Conservation (phyloP, 331 rosid species). For the Quercus tomentella region DNA sequence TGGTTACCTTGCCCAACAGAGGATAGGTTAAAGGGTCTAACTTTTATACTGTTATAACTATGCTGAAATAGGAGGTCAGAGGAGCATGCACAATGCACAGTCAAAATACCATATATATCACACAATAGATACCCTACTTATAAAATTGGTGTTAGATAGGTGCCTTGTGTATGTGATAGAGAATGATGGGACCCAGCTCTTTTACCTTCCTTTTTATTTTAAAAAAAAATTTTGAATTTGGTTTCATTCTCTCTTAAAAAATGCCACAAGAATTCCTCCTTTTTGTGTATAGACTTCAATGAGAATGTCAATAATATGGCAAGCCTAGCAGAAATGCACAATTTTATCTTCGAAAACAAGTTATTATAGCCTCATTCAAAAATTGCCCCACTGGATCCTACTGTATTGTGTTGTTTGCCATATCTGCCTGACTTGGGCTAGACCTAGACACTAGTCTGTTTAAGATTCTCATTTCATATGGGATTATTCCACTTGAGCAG, state of each 20-base stretch:
- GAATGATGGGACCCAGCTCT: neutral
- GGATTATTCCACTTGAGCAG: neutral
- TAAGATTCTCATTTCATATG: neutral
- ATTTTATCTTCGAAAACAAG: neutral
- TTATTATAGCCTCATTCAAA: too few species aligned
- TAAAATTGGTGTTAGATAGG: neutral
- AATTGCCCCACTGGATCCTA: too few species aligned
- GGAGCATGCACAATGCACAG: neutral
- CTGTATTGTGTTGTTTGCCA: neutral
- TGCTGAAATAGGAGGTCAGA: neutral
- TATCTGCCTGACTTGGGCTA: neutral
- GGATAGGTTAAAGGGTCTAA: neutral
- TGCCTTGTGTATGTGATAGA: neutral
- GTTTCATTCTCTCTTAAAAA: neutral
- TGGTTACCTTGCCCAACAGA: neutral
- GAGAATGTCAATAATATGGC: neutral
- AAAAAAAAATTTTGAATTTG: neutral
- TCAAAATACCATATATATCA: neutral
- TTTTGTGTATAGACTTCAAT: neutral
- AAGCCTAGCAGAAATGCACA: neutral
- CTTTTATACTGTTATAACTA: neutral
- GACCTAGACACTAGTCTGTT: neutral
- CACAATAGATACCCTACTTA: neutral
- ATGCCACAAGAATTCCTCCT: neutral
- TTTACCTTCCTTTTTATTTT: neutral